These are phyloP conservation scores for Fraxinus cuspidata DNA, from an alignment of 257 asterid species.

Conservation along the genomic window DNA sequence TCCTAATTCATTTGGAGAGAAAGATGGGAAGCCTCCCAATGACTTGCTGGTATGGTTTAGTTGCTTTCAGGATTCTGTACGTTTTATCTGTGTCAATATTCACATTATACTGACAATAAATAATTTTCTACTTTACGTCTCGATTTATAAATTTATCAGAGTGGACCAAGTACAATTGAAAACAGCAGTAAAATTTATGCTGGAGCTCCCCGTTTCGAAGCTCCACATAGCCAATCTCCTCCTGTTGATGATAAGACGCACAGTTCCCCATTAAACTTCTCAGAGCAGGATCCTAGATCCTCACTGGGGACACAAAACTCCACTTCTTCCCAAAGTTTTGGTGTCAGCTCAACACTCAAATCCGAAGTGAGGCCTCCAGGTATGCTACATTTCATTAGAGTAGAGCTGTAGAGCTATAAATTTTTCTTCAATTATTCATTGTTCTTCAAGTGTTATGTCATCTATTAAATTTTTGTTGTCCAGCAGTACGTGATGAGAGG, in stretches of 20 bases:
- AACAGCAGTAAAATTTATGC: slow-evolving; percentile 40
- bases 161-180: slow-evolving; percentile 53
- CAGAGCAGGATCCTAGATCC: slow-evolving; percentile 42
- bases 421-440: neutral
- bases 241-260: slow-evolving; percentile 35
- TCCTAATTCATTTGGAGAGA: slow-evolving; percentile 56
- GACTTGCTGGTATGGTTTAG: slow-evolving; percentile 58
- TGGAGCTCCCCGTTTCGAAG: slow-evolving; percentile 41
- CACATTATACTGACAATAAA: neutral
- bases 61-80: slow-evolving; percentile 26
- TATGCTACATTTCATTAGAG: slow-evolving; percentile 24
- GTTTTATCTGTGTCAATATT: neutral
- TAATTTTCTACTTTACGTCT: neutral
- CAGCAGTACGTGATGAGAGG: slow-evolving; percentile 35
- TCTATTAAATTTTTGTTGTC: slow-evolving; percentile 14
- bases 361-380: slow-evolving; percentile 55
- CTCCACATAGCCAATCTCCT: slow-evolving; percentile 39
- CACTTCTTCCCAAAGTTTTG: slow-evolving; percentile 33
- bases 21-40: slow-evolving; percentile 38
- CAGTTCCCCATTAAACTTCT: slow-evolving; percentile 31
- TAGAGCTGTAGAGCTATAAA: neutral
- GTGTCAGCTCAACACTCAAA: slow-evolving; percentile 37
- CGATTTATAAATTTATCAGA: slow-evolving; percentile 45
- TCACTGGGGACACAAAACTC: slow-evolving; percentile 40
- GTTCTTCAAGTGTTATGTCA: neutral